Conservation (phyloP, 1,284 basidiomycete species). For the Cryptococcus sp. region DNA sequence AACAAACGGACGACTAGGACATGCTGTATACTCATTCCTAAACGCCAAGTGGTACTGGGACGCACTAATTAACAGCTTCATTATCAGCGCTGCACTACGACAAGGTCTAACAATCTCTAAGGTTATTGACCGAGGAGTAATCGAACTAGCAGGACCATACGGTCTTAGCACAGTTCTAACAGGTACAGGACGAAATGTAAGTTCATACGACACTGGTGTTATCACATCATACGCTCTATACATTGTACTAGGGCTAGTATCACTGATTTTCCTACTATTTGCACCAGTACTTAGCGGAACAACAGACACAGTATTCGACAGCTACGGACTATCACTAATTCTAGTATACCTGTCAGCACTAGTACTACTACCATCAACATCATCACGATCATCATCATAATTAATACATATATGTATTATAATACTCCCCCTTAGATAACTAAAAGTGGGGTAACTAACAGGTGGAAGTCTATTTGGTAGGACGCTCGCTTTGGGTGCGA, state of each 20-base stretch:
- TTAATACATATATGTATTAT: slow-evolving; percentile 7
- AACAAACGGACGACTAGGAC: slow-evolving; percentile 32
- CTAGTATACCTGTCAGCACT: slow-evolving; percentile 18
- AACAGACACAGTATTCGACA: slow-evolving; percentile 7
- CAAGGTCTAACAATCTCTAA: slow-evolving; percentile 37
- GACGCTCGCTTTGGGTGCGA: slow-evolving; percentile 16
- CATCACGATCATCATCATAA: slow-evolving; percentile 2
- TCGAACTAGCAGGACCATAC: slow-evolving; percentile 42
- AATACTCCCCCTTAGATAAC: not conserved
- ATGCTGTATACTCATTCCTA: slow-evolving; percentile 35
- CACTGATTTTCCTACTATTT: slow-evolving; percentile 21
- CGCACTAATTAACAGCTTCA: slow-evolving; percentile 33
- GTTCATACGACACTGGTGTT: slow-evolving; percentile 19
- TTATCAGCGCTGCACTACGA: slow-evolving; percentile 30
- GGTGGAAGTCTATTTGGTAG: slow-evolving; percentile 18
- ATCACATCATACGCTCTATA: slow-evolving; percentile 25
- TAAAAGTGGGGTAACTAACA: slow-evolving; percentile 3
- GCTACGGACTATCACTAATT: slow-evolving; percentile 15
- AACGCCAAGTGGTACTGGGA: slow-evolving; percentile 44
- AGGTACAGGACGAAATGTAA: slow-evolving; percentile 24
- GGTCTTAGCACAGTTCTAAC: slow-evolving; percentile 38
- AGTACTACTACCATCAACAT: slow-evolving; percentile 16
- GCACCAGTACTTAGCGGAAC: slow-evolving; percentile 2
- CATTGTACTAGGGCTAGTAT: slow-evolving; percentile 21
- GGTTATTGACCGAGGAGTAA: slow-evolving; percentile 42